Percentiles rank a stretch among this genome's conserved stretches.
These are phyloP conservation scores for Knoxia roxburghii DNA, from an alignment of 257 asterid species.

Conservation along the genomic window DNA sequence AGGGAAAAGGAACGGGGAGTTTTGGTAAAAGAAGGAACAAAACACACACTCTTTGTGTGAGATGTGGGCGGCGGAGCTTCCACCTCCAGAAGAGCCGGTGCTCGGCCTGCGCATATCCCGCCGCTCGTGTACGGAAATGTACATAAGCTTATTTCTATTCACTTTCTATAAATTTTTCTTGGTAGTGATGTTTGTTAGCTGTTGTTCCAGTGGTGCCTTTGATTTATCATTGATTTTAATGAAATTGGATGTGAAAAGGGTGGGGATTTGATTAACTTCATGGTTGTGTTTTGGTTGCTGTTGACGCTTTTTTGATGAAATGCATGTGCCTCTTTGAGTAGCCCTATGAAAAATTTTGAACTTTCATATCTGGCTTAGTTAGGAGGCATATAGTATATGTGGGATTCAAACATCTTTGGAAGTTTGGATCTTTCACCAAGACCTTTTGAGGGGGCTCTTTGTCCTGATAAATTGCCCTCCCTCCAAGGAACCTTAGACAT, in stretches of 20 bases:
- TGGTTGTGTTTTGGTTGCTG: no score
- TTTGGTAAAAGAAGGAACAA: slow-evolving; percentile 30
- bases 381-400: slow-evolving; percentile 18
- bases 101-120: slow-evolving; percentile 23
- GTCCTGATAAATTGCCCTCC: slow-evolving; percentile 15
- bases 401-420: slow-evolving; percentile 5
- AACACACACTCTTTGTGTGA: slow-evolving; percentile 28
- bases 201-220: not conserved
- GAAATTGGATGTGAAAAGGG: no score
- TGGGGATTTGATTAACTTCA: no score
- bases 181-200: no score
- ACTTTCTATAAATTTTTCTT: not conserved
- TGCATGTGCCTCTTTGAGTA: slow-evolving; percentile 21
- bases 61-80: slow-evolving; percentile 31
- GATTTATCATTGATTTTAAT: no score
- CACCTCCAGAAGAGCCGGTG: slow-evolving; percentile 30
- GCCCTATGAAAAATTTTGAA: slow-evolving; percentile 17
- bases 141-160: not conserved
- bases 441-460: slow-evolving; percentile 23
- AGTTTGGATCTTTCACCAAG: slow-evolving; percentile 11
- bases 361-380: slow-evolving; percentile 31
- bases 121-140: slow-evolving; percentile 24
- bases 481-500: slow-evolving; percentile 27
- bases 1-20: slow-evolving; percentile 27
- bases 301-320: no score